A percentile compares a stretch with the other conserved stretches of the same genome.
phyloP scores from a whole-genome alignment of 176 grass and related monocot genomes.

The Otatea glauca region DNA sequence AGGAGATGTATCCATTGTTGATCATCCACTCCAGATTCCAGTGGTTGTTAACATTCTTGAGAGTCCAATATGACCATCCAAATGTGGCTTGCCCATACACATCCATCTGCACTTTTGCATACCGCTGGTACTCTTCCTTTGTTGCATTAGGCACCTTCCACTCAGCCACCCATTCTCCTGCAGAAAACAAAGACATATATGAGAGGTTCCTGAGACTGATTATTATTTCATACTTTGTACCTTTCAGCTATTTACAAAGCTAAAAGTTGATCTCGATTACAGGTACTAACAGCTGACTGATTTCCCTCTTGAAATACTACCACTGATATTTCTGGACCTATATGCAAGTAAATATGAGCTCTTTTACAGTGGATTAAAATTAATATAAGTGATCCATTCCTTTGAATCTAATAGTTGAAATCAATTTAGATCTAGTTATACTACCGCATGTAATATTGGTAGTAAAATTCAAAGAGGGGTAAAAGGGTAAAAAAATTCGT shows the following conservation, averaged over 20 bases:
- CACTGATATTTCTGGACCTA: not conserved
- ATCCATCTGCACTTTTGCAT: conserved; percentile 43
- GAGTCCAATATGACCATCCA: conserved; percentile 76
- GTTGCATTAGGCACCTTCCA: conserved; percentile 43
- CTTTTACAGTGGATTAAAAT: too few relatives aligned
- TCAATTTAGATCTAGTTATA: too few relatives aligned
- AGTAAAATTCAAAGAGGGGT: too few relatives aligned
- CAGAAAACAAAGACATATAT: not conserved
- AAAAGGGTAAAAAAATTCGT: too few relatives aligned
- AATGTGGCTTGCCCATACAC: conserved; percentile 62
- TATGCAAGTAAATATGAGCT: too few relatives aligned
- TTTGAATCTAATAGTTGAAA: too few relatives aligned
- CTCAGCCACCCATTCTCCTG: conserved; percentile 65
- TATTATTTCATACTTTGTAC: too few relatives aligned
- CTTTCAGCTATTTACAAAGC: not conserved
- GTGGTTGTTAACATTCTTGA: conserved; percentile 57
- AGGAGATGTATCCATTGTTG: conserved; percentile 61
- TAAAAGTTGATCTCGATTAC: too few relatives aligned
- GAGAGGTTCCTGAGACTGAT: not conserved
- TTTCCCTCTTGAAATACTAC: too few relatives aligned
- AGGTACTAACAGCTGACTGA: too few relatives aligned
- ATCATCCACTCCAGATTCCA: conserved; percentile 88
- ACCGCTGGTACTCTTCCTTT: conserved; percentile 54
- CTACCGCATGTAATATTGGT: too few relatives aligned
- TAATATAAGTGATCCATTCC: too few relatives aligned